Evolutionary conservation across 257 asterid species (phyloP).

Genomic region (Scutellaria galericulata): DNA sequence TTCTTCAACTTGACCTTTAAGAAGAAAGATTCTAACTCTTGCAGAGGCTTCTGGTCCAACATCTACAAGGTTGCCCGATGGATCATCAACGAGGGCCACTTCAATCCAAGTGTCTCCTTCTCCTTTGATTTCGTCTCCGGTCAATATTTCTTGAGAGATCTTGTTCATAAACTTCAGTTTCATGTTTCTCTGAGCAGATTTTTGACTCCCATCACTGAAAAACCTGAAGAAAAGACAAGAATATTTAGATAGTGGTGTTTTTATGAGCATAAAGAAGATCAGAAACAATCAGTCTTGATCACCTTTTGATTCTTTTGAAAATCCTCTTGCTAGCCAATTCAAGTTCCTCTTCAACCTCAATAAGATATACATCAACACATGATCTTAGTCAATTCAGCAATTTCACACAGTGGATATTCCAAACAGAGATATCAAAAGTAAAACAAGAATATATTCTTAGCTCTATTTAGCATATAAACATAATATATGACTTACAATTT

Average conservation of each 20-base stretch:
- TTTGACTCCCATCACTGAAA: slow-evolving; percentile 20
- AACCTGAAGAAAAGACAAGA: slow-evolving; percentile 29
- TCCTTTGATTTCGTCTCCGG: slow-evolving; percentile 51
- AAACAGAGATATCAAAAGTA: not conserved
- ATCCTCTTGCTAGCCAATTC: slow-evolving; percentile 28
- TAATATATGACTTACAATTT: slow-evolving; percentile 24
- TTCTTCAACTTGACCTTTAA: slow-evolving; percentile 42
- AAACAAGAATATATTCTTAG: not conserved
- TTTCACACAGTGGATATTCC: not conserved
- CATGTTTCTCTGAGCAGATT: slow-evolving; percentile 36
- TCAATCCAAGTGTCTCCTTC: slow-evolving; percentile 36
- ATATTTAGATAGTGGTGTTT: not conserved
- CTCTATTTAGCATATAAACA: not conserved
- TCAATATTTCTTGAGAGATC: slow-evolving; percentile 39
- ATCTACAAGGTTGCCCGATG: slow-evolving; percentile 40
- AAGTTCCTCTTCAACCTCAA: slow-evolving; percentile 34
- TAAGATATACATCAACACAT: not conserved
- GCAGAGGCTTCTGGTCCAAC: slow-evolving; percentile 50
- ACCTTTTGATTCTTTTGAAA: slow-evolving; percentile 30
- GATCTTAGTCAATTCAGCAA: not conserved
- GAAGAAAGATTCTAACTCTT: slow-evolving; percentile 46
- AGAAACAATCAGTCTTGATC: not conserved
- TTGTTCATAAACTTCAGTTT: slow-evolving; percentile 43
- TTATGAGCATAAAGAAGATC: not conserved
- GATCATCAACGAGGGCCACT: slow-evolving; percentile 46